Base-by-base conservation (phyloP, 345 rosid genomes). In the Sapria himalayana region DNA sequence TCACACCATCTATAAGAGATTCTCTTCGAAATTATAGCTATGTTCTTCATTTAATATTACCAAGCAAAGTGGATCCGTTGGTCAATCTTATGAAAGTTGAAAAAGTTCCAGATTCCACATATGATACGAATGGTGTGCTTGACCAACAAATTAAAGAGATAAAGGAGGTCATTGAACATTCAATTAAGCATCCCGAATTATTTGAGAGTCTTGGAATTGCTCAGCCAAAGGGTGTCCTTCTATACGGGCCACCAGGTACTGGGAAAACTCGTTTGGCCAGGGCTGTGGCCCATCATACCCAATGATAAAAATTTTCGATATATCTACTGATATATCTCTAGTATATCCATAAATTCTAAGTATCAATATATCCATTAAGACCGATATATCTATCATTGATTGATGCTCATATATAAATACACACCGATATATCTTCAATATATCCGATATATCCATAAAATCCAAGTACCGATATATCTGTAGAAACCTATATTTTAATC, bases 11-110 rank as follows among this genome's bases (percentile, higher is more conserved):
- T 3, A 89, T 92, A 0, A 82, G 98, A 64, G 95, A 82, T 43
- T 94, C 98, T 43, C 95, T 89, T 8, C 93, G 92, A 13, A 82
- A 89, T 59, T 94, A 89, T 52, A 89, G 98, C 67, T 89, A 89
- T 53, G 95, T 89, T 42, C 95, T 89, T 29, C 98, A 89, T 67
- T 52, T 89, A 49, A 24, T 86, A 56, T 56, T 84, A 62, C 95
- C 95, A 1, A 84, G 95, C 63, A 79, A 84, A 62, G 98, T 89
- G 4, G 93, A 89, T 79, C 95, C 95, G 2, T 42, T 89, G 69
- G 95, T 89, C 42, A 89, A 84, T 63, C 95, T 89, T 27, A 89
- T 89, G 98, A 89, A 89, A 62, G 98, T 89, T 46, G 98, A 89
- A 56, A 89, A 89, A 49, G 98, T 89, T 49, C 98, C n/a, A n/a